These are phyloP conservation scores for Agastache rugosa DNA, from an alignment of 257 asterid species.

Conservation along the genomic window DNA sequence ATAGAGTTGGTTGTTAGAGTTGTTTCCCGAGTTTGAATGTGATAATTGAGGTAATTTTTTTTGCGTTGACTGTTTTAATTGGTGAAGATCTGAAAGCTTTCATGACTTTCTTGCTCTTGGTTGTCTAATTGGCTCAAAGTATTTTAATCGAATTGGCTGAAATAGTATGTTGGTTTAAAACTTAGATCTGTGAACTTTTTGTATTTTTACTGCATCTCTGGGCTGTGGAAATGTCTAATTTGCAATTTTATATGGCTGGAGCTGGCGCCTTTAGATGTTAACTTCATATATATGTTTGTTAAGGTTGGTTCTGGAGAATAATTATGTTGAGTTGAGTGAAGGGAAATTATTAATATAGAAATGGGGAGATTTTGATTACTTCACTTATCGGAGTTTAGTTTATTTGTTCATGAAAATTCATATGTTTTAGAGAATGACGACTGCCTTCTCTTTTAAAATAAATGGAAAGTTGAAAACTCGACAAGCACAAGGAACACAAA, in stretches of 20 bases:
- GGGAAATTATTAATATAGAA: background rate
- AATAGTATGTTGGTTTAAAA: background rate
- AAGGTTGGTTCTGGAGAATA: background rate
- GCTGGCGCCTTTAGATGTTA: constrained; percentile 8
- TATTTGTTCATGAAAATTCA: background rate
- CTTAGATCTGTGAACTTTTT: constrained; percentile 5
- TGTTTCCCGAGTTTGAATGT: constrained; percentile 13
- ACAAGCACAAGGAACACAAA: background rate
- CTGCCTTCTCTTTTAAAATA: background rate
- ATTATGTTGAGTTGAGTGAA: background rate
- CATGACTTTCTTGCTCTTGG: background rate
- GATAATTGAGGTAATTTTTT: constrained; percentile 6
- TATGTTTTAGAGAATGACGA: background rate
- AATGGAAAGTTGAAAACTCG: background rate
- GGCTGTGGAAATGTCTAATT: constrained; percentile 8
- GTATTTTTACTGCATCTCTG: background rate
- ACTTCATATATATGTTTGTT: background rate
- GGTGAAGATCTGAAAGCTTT: constrained; percentile 37
- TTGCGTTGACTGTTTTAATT: constrained; percentile 34
- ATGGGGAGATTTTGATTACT: background rate
- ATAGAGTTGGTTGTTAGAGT: constrained; percentile 1
- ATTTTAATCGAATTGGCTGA: background rate
- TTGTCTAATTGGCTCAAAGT: background rate
- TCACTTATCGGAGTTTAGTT: background rate
- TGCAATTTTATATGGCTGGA: background rate